Evolutionary conservation across 176 grass and related monocot genomes (phyloP), one percentile per base, ranked within the genome.

Genomic region (Chrysopogon serrulatus): DNA sequence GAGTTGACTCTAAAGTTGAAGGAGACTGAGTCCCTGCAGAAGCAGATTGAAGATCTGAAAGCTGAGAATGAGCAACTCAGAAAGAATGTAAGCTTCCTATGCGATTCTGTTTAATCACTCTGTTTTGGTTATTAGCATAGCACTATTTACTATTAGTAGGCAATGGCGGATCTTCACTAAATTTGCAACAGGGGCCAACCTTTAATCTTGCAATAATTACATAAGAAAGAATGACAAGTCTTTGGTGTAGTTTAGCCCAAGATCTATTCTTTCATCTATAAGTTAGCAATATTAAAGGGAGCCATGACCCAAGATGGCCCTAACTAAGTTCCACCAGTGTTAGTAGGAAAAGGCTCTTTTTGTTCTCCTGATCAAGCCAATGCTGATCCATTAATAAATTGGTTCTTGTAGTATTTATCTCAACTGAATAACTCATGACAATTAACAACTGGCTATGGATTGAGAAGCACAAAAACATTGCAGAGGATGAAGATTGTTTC

Each of bases 41-140:
- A 77, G 34, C 21, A 60, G 51, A 61, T 41, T 39, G 54, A 40
- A 10, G 54, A 61, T 36, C 54, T 60, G 74, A 26, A 77, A 77
- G 35, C 35, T 77, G 64, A 87, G 79, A 87, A 82, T 23, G 79
- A 87, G 49, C 23, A 39, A 18, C 57, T 77, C 17, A 69, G 15
- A 66, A 77, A 87, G 30, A 70, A 26, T 61, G 79, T 82, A 69
- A 82, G 79, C 18, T 16, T 67, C 6, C 34, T 78, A 23, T 0
- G 1, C 9, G 2, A 12, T 47, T 65, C 8, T 45, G 19, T 79
- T 79, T 13, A 4, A 63, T 33, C 60, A 44, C 10, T 4, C 17
- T 57, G 17, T 65, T 30, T 24, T 65, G 10, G 76, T 65, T 65
- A 13, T 15, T 64, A 44, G 1, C 9, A 65, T 65, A 34, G 30